Evolutionary conservation across 495 filamentous ascomycete species (phyloP).

Genomic region (Copromyces sp.): DNA sequence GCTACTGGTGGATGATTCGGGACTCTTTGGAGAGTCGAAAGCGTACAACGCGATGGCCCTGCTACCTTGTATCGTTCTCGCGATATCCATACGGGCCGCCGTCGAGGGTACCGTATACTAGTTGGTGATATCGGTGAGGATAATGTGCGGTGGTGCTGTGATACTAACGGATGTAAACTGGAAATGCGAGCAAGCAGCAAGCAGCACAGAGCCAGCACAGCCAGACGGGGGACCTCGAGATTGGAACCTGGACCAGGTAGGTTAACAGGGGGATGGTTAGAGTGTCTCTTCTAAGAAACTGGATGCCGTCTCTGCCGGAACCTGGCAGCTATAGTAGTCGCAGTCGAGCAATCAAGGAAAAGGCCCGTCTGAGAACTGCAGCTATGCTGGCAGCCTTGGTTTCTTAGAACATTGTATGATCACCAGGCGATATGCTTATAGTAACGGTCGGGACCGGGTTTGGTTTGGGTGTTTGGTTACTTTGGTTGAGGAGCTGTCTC

Average conservation of each 20-base stretch:
- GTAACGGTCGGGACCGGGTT: neutral
- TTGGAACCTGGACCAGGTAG: neutral
- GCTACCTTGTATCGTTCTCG: neutral
- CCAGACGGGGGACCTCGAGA: neutral
- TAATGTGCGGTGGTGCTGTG: neutral
- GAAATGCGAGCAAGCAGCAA: conserved; percentile 2
- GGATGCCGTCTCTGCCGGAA: conserved; percentile 13
- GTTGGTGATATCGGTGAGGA: neutral
- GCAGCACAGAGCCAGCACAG: conserved; percentile 1
- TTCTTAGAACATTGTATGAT: conserved; percentile 6
- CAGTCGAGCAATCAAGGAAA: conserved; percentile 11
- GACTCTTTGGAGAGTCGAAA: neutral
- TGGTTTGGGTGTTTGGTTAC: neutral
- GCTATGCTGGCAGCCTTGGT: conserved; percentile 8
- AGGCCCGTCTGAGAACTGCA: conserved; percentile 1
- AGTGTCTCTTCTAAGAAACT: neutral
- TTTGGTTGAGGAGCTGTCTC: neutral
- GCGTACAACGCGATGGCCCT: neutral
- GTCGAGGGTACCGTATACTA: neutral
- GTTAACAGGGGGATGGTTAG: conserved; percentile 2
- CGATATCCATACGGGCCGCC: neutral
- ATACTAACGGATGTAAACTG: neutral
- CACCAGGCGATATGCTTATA: neutral
- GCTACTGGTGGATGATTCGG: neutral
- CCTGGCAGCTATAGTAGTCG: conserved; percentile 2